These are phyloP conservation scores for Carex pumila DNA, from an alignment of 176 grass and related monocot species.

Conservation along the genomic window DNA sequence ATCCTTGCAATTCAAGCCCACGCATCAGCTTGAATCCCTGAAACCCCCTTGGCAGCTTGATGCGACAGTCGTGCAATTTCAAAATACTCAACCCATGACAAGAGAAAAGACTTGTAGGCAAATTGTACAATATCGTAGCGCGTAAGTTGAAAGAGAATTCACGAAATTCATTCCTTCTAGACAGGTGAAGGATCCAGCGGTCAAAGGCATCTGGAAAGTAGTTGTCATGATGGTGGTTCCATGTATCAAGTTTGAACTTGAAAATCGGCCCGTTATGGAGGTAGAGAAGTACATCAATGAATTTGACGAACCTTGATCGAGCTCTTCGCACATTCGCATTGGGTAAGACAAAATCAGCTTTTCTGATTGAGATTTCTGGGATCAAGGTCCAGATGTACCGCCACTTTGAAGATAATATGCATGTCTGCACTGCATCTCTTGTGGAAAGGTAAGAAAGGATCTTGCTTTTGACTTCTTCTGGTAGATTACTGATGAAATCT, in stretches of 20 bases:
- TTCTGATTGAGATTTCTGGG: neutral
- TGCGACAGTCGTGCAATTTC: neutral
- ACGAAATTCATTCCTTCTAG: neutral
- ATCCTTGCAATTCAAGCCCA: neutral
- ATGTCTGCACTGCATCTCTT: neutral
- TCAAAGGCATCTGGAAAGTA: neutral
- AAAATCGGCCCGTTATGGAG: constrained; percentile 3
- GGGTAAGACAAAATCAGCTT: neutral
- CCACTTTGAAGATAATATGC: constrained; percentile 1
- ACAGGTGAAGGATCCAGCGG: constrained; percentile 8
- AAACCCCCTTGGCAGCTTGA: constrained; percentile 13
- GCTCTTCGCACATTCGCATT: neutral
- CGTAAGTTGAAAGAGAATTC: neutral
- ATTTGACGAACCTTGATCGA: neutral
- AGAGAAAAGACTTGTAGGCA: constrained; percentile 7
- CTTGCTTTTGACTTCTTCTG: neutral
- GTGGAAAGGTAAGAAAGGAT: neutral
- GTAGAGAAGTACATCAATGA: neutral
- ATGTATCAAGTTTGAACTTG: neutral
- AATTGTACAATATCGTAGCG: neutral
- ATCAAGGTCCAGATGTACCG: neutral
- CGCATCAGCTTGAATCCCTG: neutral
- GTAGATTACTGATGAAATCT: constrained; percentile 10
- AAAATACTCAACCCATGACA: neutral
- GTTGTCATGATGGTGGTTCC: neutral